These are phyloP conservation scores for Glycine tomentella DNA, from an alignment of 306 rosid genomes.

Conservation along the genomic window DNA sequence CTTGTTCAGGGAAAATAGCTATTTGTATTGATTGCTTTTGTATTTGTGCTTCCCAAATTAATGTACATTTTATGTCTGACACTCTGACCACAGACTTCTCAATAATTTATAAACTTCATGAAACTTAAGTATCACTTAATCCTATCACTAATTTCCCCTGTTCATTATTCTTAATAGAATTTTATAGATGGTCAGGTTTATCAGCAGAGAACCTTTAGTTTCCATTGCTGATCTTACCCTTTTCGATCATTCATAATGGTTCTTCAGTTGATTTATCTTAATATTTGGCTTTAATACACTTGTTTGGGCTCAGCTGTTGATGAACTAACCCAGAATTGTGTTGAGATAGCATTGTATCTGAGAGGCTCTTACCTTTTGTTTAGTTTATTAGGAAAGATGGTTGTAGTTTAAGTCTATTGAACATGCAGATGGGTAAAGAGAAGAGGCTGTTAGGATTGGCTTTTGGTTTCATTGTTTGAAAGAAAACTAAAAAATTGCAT, in stretches of 20 bases:
- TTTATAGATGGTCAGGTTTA: constrained; percentile 23
- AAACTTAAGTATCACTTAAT: too few relatives aligned
- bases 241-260: background rate
- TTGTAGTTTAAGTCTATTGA: constrained; percentile 13
- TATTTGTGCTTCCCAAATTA: constrained; percentile 22
- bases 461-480: constrained; percentile 26
- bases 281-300: constrained; percentile 16
- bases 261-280: constrained; percentile 23
- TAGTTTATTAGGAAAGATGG: constrained; percentile 14
- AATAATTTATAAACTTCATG: too few relatives aligned
- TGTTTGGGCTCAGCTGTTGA: constrained; percentile 37
- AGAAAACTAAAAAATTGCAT: background rate
- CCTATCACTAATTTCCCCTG: too few relatives aligned
- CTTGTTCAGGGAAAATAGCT: constrained; percentile 4
- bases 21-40: constrained; percentile 22
- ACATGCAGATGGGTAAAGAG: background rate
- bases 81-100: too few relatives aligned
- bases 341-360: constrained; percentile 24
- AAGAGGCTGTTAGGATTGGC: constrained; percentile 14
- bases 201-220: background rate
- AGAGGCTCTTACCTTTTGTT: constrained; percentile 24
- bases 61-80: constrained; percentile 21
- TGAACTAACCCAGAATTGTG: constrained; percentile 5
- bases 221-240: background rate
- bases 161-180: background rate